These are phyloP conservation scores for Seiridium unicorne DNA, from an alignment of 2,329 filamentous ascomycete genomes.

Conservation along the genomic window DNA sequence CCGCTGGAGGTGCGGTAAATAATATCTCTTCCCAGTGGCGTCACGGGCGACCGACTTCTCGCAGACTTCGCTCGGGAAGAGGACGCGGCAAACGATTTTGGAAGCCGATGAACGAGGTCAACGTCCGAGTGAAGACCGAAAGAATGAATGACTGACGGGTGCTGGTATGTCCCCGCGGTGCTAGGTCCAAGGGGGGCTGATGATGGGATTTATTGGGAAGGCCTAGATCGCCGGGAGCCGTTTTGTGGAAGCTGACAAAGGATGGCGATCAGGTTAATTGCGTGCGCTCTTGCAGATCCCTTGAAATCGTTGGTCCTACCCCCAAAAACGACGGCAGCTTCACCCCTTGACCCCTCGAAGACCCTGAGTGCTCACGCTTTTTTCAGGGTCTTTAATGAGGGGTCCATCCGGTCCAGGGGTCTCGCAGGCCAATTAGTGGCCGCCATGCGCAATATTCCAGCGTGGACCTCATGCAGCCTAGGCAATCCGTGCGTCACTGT, in stretches of 20 bases:
- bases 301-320: too few relatives aligned
- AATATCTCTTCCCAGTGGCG: background rate
- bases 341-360: too few relatives aligned
- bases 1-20: background rate
- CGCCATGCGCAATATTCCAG: too few relatives aligned
- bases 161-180: background rate
- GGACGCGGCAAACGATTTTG: background rate
- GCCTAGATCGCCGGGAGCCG: background rate
- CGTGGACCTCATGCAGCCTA: too few relatives aligned
- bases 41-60: background rate
- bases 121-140: background rate
- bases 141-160: background rate
- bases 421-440: too few relatives aligned
- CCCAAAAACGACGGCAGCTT: too few relatives aligned
- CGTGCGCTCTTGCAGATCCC: constrained; percentile 1
- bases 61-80: background rate
- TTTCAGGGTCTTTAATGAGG: too few relatives aligned
- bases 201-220: background rate
- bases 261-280: background rate
- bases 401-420: too few relatives aligned
- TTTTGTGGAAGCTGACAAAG: constrained; percentile 2
- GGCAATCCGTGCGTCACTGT: too few relatives aligned
- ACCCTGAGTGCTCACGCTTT: too few relatives aligned
- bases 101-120: background rate
- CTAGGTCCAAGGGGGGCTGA: background rate